phyloP scores from a whole-genome alignment of 2,329 filamentous ascomycete species.

The Claviceps arundinis region DNA sequence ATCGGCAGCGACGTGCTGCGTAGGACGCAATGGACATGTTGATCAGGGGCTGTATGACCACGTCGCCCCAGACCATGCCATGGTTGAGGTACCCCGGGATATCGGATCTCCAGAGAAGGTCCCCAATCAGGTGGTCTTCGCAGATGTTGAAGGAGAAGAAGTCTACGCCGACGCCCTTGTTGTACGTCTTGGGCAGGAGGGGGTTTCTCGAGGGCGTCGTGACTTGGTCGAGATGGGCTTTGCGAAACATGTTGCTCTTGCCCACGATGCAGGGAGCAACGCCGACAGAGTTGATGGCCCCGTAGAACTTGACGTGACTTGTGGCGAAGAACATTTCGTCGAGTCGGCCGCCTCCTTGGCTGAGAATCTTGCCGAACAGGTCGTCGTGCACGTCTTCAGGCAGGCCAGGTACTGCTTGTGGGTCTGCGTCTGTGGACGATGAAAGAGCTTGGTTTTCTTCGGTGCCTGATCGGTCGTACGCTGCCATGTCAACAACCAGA shows the following conservation, averaged over 20 bases:
- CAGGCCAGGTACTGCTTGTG: slow-evolving; percentile 6
- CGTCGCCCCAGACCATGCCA: slow-evolving; percentile 68
- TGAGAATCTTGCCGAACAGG: slow-evolving; percentile 17
- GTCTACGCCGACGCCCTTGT: slow-evolving; percentile 58
- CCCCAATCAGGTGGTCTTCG: slow-evolving; percentile 92
- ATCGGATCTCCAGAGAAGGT: slow-evolving; percentile 68
- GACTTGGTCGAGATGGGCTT: slow-evolving; percentile 71
- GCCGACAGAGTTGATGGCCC: slow-evolving; percentile 85
- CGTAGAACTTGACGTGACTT: slow-evolving; percentile 93
- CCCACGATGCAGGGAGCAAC: slow-evolving; percentile 89
- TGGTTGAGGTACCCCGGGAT: slow-evolving; percentile 62
- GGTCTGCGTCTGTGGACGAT: slow-evolving; percentile 20
- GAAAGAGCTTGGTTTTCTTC: slow-evolving; percentile 18
- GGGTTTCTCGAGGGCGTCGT: slow-evolving; percentile 37
- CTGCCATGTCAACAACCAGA: slow-evolving; percentile 62
- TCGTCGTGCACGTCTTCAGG: slow-evolving; percentile 4
- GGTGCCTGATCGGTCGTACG: slow-evolving; percentile 12
- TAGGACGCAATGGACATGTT: slow-evolving; percentile 69
- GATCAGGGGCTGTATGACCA: slow-evolving; percentile 81
- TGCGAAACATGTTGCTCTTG: slow-evolving; percentile 98
- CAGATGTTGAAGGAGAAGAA: slow-evolving; percentile 94
- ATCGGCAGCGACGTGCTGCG: slow-evolving; percentile 67
- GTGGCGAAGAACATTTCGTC: slow-evolving; percentile 94
- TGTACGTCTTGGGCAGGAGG: slow-evolving; percentile 23
- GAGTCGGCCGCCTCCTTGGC: slow-evolving; percentile 60